Percentiles rank a stretch among this genome's conserved stretches.
Evolutionary conservation across 192 early-diverging fungal genomes (phyloP).

Genomic region (Spizellomyces punctatus): DNA sequence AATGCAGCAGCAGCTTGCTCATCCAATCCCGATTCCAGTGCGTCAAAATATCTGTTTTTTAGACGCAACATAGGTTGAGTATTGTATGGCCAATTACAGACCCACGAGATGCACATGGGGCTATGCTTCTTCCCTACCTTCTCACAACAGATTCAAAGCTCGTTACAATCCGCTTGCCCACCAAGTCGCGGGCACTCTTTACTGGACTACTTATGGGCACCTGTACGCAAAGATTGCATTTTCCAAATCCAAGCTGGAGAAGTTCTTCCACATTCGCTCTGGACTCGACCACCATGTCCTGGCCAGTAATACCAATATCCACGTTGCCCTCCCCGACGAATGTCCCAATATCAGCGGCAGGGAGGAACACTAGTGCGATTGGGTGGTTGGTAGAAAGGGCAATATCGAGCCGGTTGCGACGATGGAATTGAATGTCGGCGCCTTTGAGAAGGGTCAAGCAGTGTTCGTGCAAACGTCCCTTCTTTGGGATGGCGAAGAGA

Average conservation of each 20-base stretch:
- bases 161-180: slow-evolving; percentile 94
- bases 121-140: slow-evolving; percentile 10
- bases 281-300: slow-evolving; percentile 92
- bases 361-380: slow-evolving; percentile 91
- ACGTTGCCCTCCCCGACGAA: slow-evolving; percentile 95
- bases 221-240: slow-evolving; percentile 90
- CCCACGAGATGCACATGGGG: no score
- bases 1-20: slow-evolving; percentile 15
- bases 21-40: slow-evolving; percentile 67
- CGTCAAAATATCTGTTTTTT: slow-evolving; percentile 62
- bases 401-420: slow-evolving; percentile 95
- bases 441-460: slow-evolving; percentile 79
- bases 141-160: slow-evolving; percentile 76
- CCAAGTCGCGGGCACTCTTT: slow-evolving; percentile 63
- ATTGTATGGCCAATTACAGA: neutral
- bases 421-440: slow-evolving; percentile 94
- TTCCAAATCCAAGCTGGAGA: slow-evolving; percentile 80
- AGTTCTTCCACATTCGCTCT: slow-evolving; percentile 68
- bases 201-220: slow-evolving; percentile 68
- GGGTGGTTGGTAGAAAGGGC: slow-evolving; percentile 92
- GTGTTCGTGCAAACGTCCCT: slow-evolving; percentile 94
- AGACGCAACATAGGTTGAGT: neutral
- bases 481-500: slow-evolving; percentile 97
- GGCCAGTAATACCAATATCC: slow-evolving; percentile 95
- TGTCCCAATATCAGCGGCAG: slow-evolving; percentile 94